These are phyloP conservation scores for Mortierella sp. DNA, from an alignment of 371 early-diverging fungal species.

Conservation along the genomic window DNA sequence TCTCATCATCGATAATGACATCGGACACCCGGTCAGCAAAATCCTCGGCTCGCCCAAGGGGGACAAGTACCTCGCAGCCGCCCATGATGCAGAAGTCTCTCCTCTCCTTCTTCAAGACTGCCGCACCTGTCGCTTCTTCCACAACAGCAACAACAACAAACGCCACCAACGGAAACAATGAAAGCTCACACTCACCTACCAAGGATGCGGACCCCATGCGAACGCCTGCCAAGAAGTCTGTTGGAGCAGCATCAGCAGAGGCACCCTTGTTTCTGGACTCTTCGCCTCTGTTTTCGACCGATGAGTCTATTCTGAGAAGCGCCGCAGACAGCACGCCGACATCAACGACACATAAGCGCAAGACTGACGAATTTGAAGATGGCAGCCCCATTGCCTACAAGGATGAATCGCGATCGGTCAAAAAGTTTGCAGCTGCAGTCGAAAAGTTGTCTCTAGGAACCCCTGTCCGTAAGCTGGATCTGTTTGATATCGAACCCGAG, in stretches of 20 bases:
- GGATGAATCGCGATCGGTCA: conserved; percentile 39
- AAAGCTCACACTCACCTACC: neutral
- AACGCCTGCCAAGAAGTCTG: conserved; percentile 20
- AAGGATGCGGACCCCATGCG: neutral
- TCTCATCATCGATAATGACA: conserved; percentile 22
- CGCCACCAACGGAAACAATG: conserved; percentile 9
- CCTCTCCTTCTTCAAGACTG: conserved; percentile 60
- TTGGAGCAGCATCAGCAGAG: neutral
- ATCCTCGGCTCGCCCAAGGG: conserved; percentile 72
- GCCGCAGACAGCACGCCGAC: neutral
- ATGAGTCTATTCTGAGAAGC: conserved; percentile 24
- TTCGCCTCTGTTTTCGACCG: conserved; percentile 43
- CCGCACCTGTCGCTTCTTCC: conserved; percentile 19
- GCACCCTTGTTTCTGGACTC: conserved; percentile 21
- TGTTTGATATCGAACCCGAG: conserved; percentile 18
- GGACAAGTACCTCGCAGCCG: conserved; percentile 13
- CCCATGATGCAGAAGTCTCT: conserved; percentile 59
- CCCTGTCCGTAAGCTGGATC: conserved; percentile 23
- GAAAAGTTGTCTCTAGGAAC: conserved; percentile 35
- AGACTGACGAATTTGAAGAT: conserved; percentile 35
- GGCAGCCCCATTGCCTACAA: conserved; percentile 10
- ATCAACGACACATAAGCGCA: conserved; percentile 22
- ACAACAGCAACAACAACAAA: neutral
- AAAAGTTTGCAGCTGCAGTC: conserved; percentile 56
- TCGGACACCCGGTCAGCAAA: conserved; percentile 32